phyloP scores from a whole-genome alignment of 1,284 basidiomycete genomes.

The Phellinidium pouzarii region DNA sequence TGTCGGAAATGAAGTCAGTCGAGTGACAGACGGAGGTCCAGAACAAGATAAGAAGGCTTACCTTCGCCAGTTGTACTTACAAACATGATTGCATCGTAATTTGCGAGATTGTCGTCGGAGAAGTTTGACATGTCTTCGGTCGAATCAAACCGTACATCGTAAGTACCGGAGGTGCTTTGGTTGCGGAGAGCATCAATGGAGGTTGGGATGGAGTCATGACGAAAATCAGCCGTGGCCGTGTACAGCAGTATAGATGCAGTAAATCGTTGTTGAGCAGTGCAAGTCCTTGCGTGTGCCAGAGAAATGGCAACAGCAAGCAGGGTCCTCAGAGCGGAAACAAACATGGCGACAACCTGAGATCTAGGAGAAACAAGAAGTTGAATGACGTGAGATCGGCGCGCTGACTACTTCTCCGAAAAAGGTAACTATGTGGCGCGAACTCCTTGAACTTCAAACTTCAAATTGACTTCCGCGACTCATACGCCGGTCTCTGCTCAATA shows the following conservation, averaged over 20 bases:
- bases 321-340: not conserved
- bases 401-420: too few species aligned
- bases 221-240: constrained; percentile 45
- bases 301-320: not conserved
- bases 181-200: constrained; percentile 50
- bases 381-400: not conserved
- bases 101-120: constrained; percentile 44
- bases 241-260: constrained; percentile 42
- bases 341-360: not conserved
- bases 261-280: constrained; percentile 2
- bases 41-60: constrained; percentile 24
- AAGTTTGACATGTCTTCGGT: constrained; percentile 61
- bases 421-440: too few species aligned
- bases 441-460: too few species aligned
- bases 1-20: constrained; percentile 23
- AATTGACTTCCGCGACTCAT: too few species aligned
- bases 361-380: not conserved
- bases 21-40: not conserved
- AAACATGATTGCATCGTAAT: constrained; percentile 67
- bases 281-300: not conserved
- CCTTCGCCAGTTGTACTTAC: constrained; percentile 66
- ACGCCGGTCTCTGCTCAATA: too few species aligned
- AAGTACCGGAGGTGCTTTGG: constrained; percentile 31
- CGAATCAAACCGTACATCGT: constrained; percentile 51
- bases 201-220: constrained; percentile 75